Evolutionary conservation across 306 rosid species (phyloP), one percentile per base, ranked within the genome.

Genomic region (Cicer yamashitae): DNA sequence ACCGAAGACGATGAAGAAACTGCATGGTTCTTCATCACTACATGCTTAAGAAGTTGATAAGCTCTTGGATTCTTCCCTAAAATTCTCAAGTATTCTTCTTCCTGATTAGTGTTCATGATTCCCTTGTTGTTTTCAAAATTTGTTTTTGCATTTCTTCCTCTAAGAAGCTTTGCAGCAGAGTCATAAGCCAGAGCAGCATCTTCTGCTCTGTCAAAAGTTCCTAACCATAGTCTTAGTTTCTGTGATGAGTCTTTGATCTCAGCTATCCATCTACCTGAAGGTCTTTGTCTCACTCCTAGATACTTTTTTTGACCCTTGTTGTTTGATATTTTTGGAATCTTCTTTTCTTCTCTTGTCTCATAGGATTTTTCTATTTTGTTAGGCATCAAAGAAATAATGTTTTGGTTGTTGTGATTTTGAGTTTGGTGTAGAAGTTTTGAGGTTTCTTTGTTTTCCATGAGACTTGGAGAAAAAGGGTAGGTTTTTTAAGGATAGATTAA

Each of bases 181-280:
- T 93, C 98, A 82, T 91, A 93, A 57, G 93, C 90, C 79, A 85
- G 3, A 1, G 98, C 97, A 71, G 98, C 98, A 15, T 91, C 98
- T 80, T 91, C 91, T 58, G 93, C 85, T 77, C 73, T 64, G 56
- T 93, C 97, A 76, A 79, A 93, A 74, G 98, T 93, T 57, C 98
- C 98, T 5, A 93, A 73, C 98, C 98, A 93, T 3, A 93, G 82
- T 86, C 98, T 82, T 69, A 93, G 87, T 79, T 93, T 93, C 87
- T 88, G 97, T 3, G 96, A 85, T 0, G 98, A 86, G 79, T 85
- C 96, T 63, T 93, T 93, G 77, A 93, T 93, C 82, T 93, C 98
- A 10, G 98, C 96, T 37, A 90, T 91, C 98, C 98, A 93, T 86
- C 96, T 89, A 66, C 98, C 98, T 70, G 98, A 93, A 14, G 94